Evolutionary conservation across 306 rosid genomes (phyloP), one percentile per base, ranked within the genome.

Genomic region (Ochetophila trinervis): DNA sequence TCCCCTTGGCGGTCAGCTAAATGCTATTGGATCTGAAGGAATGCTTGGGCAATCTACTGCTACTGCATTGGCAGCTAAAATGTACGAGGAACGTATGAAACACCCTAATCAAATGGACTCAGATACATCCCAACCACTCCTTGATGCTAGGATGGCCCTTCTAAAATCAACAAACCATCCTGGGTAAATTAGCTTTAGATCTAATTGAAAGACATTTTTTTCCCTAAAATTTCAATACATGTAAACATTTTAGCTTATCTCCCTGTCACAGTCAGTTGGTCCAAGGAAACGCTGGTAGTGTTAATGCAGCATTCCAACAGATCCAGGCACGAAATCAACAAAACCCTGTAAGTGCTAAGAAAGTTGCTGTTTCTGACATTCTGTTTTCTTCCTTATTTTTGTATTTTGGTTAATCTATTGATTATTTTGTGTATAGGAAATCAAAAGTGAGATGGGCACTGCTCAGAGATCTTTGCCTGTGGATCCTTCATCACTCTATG

Each of bases 11-110:
- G 74, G 91, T 80, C 76, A 89, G 16, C 79, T 83, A 62, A 88
- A 78, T 77, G 64, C 82, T 34, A 82, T 91, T 44, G 58, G 78
- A 50, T 67, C 97, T 57, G 97, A 91, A 82, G 96, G 95, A 63
- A 76, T 87, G 87, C 83, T 87, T 6, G 95, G 95, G 69, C 97
- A 88, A 71, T 75, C 97, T 32, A 82, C 90, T 72, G 87, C 96
- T 14, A 88, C 78, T 75, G 90, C 90, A 58, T 66, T 91, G 90
- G 96, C 97, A 42, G 87, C 96, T 20, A 91, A 89, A 82, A 85
- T 88, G 88, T 88, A 86, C 12, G 96, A 88, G 78, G 97, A 91
- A 19, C 88, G 95, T 56, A 76, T 91, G 95, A 91, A 87, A 76
- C 82, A 85, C 76, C 81, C 91, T 34, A 85, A 85, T 67, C 74